Evolutionary conservation across 805 yeast species (phyloP), one percentile per base, ranked within the genome.

Genomic region (Starmerella bombi): DNA sequence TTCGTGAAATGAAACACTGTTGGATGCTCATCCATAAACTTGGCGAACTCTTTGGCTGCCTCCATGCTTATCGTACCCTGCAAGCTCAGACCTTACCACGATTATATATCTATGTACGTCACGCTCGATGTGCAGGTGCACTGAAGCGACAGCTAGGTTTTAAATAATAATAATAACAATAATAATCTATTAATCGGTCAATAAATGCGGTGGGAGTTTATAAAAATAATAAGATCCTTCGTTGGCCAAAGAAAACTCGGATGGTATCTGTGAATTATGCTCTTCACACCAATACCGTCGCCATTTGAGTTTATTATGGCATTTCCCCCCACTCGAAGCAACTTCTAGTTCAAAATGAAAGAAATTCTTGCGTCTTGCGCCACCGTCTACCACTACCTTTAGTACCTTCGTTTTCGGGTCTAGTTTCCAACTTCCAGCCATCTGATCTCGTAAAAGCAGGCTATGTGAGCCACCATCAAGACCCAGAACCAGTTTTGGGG

Each of bases 201-300:
- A 12, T 7, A 23, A 12, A 23, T 23, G 27, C 12, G 27, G 27
- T 6, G 31, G 36, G 17, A 33, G 37, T 23, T 27, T n/a, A 20
- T 80, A 76, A 54, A 84, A 86, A 50, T 70, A 73, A 59, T 82
- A 86, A 10, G 85, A 75, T 50, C 77, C 79, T 55, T 86, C 96
- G 49, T 81, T 80, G 28, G 64, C 67, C 44, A 80, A 58, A 4
- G 74, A 66, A 51, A 83, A 72, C 30, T 50, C 64, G 38, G 72
- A 72, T 9, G 69, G 66, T 35, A 69, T 74, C 10, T 74, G 70
- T 21, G 75, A 67, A 28, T 62, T 74, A 50, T 69, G 67, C 50
- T 78, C 67, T 25, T 71, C 59, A 12, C 74, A 75, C 48, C 71
- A 74, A 49, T 79, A 80, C 19, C 61, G 61, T 5, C 68, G 54